These are phyloP conservation scores for Aspergillus sp. DNA, from an alignment of 2,329 filamentous ascomycete genomes.

Conservation along the genomic window DNA sequence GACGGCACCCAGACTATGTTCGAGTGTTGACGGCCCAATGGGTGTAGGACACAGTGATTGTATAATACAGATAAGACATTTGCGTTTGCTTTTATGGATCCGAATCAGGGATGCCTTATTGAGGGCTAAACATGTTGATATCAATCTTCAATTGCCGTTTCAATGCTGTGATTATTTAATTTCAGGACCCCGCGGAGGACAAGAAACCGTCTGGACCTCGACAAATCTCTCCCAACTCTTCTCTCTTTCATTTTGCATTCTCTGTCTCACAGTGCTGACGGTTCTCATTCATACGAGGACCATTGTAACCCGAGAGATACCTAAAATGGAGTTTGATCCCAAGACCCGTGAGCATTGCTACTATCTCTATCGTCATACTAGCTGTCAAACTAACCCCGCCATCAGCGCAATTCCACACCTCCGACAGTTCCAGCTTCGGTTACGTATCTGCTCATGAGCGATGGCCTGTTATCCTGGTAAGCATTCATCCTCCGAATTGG, in stretches of 20 bases:
- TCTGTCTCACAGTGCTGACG: neutral
- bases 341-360: slow-evolving; percentile 56
- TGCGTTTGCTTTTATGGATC: no score
- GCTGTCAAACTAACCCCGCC: slow-evolving; percentile 12
- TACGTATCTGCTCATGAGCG: slow-evolving; percentile 75
- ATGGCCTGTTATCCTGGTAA: slow-evolving; percentile 89
- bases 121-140: neutral
- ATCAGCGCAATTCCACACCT: slow-evolving; percentile 68
- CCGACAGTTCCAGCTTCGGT: slow-evolving; percentile 79
- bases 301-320: neutral
- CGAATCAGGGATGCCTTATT: neutral
- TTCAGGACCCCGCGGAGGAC: no score
- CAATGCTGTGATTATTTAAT: no score
- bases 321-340: slow-evolving; percentile 64
- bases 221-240: neutral
- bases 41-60: no score
- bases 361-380: slow-evolving; percentile 3
- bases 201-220: no score
- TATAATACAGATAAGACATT: neutral
- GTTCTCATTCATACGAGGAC: neutral
- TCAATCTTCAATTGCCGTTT: neutral
- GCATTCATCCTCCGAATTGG: slow-evolving; percentile 17
- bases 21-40: no score
- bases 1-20: no score
- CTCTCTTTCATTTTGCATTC: neutral